Evolutionary conservation across 345 rosid species (phyloP).

Genomic region (Arabis alpina): DNA sequence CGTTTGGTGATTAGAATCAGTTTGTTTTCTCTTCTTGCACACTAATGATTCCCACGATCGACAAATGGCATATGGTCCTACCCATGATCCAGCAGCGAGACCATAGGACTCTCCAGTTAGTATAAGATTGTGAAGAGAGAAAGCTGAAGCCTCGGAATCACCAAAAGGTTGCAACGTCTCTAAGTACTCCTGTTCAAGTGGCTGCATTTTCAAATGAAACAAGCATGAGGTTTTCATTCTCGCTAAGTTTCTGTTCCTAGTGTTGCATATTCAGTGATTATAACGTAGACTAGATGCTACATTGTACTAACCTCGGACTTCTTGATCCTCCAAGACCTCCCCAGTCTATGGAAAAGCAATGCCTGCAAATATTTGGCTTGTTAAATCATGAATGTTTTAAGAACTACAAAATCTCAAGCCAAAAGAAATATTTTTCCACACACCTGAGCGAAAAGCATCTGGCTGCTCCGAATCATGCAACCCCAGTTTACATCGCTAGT

Average conservation of each 20-base stretch:
- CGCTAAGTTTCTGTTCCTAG: not conserved
- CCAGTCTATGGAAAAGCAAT: conserved; percentile 75
- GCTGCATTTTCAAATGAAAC: conserved; percentile 56
- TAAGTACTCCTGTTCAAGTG: conserved; percentile 62
- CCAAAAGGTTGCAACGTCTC: conserved; percentile 80
- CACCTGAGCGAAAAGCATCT: conserved; percentile 97
- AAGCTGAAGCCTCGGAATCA: conserved; percentile 66
- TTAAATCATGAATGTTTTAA: not conserved
- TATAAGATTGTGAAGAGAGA: conserved; percentile 91
- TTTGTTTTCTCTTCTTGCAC: conserved; percentile 55
- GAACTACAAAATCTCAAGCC: not conserved
- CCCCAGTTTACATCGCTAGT: conserved; percentile 92
- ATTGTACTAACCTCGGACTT: conserved; percentile 52
- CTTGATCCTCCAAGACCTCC: conserved; percentile 87
- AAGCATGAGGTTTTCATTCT: conserved; percentile 26
- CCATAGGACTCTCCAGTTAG: conserved; percentile 74
- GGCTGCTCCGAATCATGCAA: conserved; percentile 98
- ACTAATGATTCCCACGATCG: conserved; percentile 82
- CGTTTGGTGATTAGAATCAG: conserved; percentile 38
- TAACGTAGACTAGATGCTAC: conserved; percentile 7
- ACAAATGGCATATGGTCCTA: conserved; percentile 95
- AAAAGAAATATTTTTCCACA: not conserved
- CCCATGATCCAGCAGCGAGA: conserved; percentile 99
- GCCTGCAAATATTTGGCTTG: conserved; percentile 54
- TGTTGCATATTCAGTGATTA: not conserved